A percentile compares a stretch with the other conserved stretches of the same genome.
phyloP scores from a whole-genome alignment of 2,329 filamentous ascomycete genomes.

The Elsinoe necatrix region DNA sequence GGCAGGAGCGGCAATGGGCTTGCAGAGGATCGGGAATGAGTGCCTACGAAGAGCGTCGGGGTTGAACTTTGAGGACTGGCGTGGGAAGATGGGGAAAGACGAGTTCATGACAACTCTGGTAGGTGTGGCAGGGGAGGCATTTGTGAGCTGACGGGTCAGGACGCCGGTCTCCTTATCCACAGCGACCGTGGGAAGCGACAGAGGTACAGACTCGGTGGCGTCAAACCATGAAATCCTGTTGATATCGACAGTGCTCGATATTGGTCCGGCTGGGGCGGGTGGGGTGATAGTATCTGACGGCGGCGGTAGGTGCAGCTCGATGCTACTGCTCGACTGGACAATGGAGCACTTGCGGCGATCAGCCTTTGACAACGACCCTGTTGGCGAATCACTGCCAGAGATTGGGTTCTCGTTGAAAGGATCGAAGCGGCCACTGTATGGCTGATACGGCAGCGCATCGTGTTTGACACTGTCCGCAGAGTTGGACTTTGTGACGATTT shows the following conservation, averaged over 20 bases:
- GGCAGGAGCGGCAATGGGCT: background rate
- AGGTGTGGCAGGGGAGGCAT: slow-evolving; percentile 3
- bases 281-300: background rate
- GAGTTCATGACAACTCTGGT: slow-evolving; percentile 9
- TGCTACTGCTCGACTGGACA: slow-evolving; percentile 6
- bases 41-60: background rate
- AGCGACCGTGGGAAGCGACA: background rate
- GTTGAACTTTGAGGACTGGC: background rate
- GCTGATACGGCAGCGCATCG: slow-evolving; percentile 18
- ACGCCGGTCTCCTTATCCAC: slow-evolving; percentile 4
- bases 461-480: background rate
- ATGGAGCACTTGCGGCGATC: slow-evolving; percentile 9
- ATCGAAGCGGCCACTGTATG: slow-evolving; percentile 7
- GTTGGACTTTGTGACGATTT: slow-evolving; percentile 4
- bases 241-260: background rate
- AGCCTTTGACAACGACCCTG: background rate
- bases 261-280: background rate
- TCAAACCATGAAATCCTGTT: background rate
- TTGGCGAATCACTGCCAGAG: background rate
- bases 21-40: slow-evolving; percentile 1
- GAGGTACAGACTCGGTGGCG: background rate
- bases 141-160: slow-evolving; percentile 11
- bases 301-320: slow-evolving; percentile 12
- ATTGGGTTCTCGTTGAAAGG: background rate
- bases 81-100: slow-evolving; percentile 5